Percentiles rank a stretch among this genome's conserved stretches.
Conservation (phyloP, 1,284 basidiomycete genomes). For the Heimioporus retisporus region DNA sequence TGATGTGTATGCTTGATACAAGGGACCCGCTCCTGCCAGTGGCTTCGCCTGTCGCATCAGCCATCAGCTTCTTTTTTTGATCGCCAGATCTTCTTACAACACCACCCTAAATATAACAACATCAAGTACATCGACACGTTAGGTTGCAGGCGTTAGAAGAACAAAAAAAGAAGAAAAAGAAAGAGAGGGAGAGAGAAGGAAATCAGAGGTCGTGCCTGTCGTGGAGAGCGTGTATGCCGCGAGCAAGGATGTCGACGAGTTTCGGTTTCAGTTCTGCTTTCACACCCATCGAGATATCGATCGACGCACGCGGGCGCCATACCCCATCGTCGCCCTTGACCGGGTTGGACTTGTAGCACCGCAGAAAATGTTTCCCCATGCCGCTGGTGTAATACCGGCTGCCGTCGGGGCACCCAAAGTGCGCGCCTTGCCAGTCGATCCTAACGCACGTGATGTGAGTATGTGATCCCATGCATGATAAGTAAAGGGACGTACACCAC, state of each 20-base stretch:
- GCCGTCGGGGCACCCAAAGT: conserved; percentile 43
- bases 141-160: too few species aligned
- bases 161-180: too few species aligned
- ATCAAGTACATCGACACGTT: too few species aligned
- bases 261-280: conserved; percentile 24
- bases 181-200: too few species aligned
- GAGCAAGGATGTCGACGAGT: conserved; percentile 26
- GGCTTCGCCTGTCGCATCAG: too few species aligned
- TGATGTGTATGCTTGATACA: too few species aligned
- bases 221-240: conserved; percentile 18
- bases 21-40: too few species aligned
- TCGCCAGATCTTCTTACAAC: too few species aligned
- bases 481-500: conserved; percentile 31
- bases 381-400: conserved; percentile 32
- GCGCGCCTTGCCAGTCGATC: conserved; percentile 41
- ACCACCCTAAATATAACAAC: too few species aligned
- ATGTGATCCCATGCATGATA: background rate
- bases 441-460: conserved; percentile 1
- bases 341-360: conserved; percentile 45
- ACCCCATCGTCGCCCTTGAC: conserved; percentile 23
- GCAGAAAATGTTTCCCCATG: conserved; percentile 33
- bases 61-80: too few species aligned
- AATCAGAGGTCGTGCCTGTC: too few species aligned
- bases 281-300: conserved; percentile 39
- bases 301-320: conserved; percentile 27